Base-by-base conservation (phyloP, 192 early-diverging fungal species). In the Umbelopsis sp. region DNA sequence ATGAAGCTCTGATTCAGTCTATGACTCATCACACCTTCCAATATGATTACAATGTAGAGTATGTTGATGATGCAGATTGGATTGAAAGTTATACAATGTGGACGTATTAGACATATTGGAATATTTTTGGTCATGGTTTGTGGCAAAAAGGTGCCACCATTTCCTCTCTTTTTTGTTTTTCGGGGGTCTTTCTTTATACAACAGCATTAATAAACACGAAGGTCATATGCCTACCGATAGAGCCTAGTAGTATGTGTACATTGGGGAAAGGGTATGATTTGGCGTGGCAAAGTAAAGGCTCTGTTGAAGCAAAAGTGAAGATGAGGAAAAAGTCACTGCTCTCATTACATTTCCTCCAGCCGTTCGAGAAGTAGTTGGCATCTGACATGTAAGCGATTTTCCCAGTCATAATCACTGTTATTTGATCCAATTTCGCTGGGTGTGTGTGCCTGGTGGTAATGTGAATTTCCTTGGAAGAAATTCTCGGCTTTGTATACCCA, bases 291-390 rank as follows among this genome's bases (percentile, higher is more conserved):
- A 11, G 8, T 41, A 41, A 47, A 49, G 47, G 16, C 20, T 20
- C 43, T 44, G 43, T 12, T 12, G 7, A 44, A 16, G 47, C 5
- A 49, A 21, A n/a, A n/a, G 47, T 49, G 47, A 49, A 49, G 16
- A 16, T 22, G 1, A 0, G 12, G 0, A 2, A 20, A 17, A 62
- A 34, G 56, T 5, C 9, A 26, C 7, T 62, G 12, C 12, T 4
- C 24, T 29, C 9, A 11, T 62, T 7, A 62, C 17, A 72, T 7
- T 21, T 75, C 73, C 22, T 75, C 71, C 25, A 80, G 1, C 45
- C 71, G 68, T 54, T 80, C 79, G 17, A 71, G 24, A 25, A 80
- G 34, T 17, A 80, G 32, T 34, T 76, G 79, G 38, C 79, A 80
- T 21, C 79, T 67, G 24, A 80, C 53, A 47, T 80, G 79, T n/a